A percentile compares a stretch with the other conserved stretches of the same genome.
Evolutionary conservation across 1,284 basidiomycete genomes (phyloP).

Genomic region (Cutaneotrichosporon sp.): DNA sequence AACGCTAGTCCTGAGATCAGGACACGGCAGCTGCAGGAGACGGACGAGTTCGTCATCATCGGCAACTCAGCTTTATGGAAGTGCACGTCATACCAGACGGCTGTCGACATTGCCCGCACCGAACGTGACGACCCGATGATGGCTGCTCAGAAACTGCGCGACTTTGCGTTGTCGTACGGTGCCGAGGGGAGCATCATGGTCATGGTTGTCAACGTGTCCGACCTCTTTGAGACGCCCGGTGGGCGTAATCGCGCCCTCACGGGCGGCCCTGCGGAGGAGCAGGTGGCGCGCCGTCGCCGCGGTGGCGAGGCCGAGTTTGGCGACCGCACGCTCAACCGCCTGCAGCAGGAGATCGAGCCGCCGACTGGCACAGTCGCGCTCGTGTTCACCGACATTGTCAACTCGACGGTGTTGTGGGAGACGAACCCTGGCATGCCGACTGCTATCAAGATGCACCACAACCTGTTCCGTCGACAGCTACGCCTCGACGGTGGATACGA

Average conservation of each 20-base stretch:
- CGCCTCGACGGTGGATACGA: constrained; percentile 95
- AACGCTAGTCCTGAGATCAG: constrained; percentile 82
- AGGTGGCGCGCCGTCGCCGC: constrained; percentile 27
- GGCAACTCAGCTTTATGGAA: constrained; percentile 94
- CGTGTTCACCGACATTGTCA: constrained; percentile 97
- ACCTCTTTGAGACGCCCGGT: constrained; percentile 62
- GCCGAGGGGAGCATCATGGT: constrained; percentile 94
- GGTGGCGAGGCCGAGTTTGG: constrained; percentile 48
- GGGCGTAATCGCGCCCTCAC: constrained; percentile 6
- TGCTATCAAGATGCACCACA: constrained; percentile 90
- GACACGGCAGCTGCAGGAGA: constrained; percentile 69
- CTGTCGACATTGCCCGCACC: constrained; percentile 90
- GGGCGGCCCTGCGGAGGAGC: neutral
- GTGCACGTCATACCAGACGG: constrained; percentile 90
- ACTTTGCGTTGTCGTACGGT: constrained; percentile 96
- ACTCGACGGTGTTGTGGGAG: constrained; percentile 97
- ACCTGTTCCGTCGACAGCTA: constrained; percentile 78
- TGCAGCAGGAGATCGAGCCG: constrained; percentile 80
- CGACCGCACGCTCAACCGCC: constrained; percentile 57
- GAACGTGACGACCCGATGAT: constrained; percentile 89
- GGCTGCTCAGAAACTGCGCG: constrained; percentile 89
- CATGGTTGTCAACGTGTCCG: constrained; percentile 88
- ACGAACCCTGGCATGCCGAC: constrained; percentile 94
- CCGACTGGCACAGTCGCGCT: constrained; percentile 87
- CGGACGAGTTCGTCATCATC: constrained; percentile 96